phyloP scores from a whole-genome alignment of 257 asterid genomes.

The Solanum tarapatanum region DNA sequence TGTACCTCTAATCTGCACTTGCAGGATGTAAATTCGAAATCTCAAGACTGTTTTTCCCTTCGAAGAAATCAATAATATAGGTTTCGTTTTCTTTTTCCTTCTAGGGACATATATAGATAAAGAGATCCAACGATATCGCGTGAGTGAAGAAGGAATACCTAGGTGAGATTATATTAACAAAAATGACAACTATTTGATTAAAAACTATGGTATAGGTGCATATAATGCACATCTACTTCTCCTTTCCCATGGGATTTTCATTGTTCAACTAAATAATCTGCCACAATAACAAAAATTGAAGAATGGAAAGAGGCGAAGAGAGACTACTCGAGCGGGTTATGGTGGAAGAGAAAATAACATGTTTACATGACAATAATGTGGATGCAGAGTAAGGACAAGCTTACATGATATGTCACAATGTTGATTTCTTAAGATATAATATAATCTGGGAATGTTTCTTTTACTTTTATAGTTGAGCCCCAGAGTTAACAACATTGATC shows the following conservation, averaged over 20 bases:
- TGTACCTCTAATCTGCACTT: too few species aligned
- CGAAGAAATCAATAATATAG: neutral
- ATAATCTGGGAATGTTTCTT: neutral
- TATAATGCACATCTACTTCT: neutral
- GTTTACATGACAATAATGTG: neutral
- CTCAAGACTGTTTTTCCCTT: neutral
- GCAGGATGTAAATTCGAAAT: too few species aligned
- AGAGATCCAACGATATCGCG: neutral
- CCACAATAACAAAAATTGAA: neutral
- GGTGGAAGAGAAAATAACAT: neutral
- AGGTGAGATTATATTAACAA: neutral
- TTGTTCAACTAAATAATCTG: neutral
- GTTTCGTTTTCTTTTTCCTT: neutral
- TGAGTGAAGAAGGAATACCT: neutral
- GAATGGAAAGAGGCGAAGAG: neutral
- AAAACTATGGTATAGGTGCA: neutral
- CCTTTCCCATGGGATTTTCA: neutral
- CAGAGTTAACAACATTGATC: neutral
- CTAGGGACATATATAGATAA: neutral
- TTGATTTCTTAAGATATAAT: neutral
- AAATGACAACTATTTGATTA: neutral
- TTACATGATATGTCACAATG: neutral
- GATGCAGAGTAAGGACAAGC: neutral
- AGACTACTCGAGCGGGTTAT: neutral
- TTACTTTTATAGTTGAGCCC: neutral